Evolutionary conservation across 495 filamentous ascomycete genomes (phyloP), one percentile per base, ranked within the genome.

Genomic region (Aspergillus cavernicola): DNA sequence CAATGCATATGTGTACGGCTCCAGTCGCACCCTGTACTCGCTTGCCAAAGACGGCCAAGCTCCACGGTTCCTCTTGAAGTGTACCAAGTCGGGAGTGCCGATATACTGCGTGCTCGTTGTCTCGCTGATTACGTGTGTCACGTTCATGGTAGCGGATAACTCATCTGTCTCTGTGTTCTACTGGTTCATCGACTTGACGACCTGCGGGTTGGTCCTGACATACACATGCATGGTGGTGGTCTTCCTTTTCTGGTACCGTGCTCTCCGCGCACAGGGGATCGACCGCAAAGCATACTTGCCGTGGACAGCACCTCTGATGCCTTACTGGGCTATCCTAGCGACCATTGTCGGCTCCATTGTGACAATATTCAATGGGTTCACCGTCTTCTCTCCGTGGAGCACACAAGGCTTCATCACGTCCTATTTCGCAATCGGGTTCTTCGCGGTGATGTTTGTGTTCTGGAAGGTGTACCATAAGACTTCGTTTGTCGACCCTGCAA

Each of bases 1-100:
- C 23, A 92, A 92, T 61, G 83, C 86, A 8, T 89, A 86, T 70
- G 74, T 90, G 38, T 92, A 89, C 68, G 86, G 81, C 3, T 84
- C 85, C 26, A 85, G 82, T 8, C 81, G 88, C 37, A 85, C 86
- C 24, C 78, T 92, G 11, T 87, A 88, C 62, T 87, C 85, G n/a
- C 79, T 91, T 46, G 85, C 87, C 0, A 73, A 79, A 18, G 76
- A 84, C 48, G 78, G 84, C 8, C 82, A 85, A 45, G 88, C 88
- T 0, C 88, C 88, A 1, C 50, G 56, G n/a, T 62, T 69, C 49
- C 56, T 69, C 6, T 38, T 61, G 15, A 65, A 62, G 29, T 69
- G 66, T 12, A 69, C 63, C 10, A 15, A 38, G 6, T 52, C 66
- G 2, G 85, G 85, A 13, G 84, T 88, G 7, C 86, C 85, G 0